Conservation (phyloP, 139 green algal genomes). For the Cymbomonas tetramitiformis region DNA sequence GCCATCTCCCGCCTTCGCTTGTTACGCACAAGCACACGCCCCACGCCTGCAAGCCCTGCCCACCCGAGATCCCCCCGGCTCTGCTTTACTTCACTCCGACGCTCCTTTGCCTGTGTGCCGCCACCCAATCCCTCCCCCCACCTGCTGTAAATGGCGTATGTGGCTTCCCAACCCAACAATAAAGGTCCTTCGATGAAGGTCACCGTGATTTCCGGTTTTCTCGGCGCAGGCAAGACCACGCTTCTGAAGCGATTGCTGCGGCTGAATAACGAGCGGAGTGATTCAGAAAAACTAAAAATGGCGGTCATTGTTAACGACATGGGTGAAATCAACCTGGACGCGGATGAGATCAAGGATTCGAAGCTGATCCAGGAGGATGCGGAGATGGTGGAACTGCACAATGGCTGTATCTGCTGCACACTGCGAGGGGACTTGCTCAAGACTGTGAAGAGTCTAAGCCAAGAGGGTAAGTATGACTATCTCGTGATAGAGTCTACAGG, state of each 20-base stretch:
- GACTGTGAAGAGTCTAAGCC: constrained; percentile 2
- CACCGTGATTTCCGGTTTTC: constrained; percentile 91
- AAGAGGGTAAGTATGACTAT: constrained; percentile 44
- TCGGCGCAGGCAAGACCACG: constrained; percentile 68
- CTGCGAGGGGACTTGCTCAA: constrained; percentile 30
- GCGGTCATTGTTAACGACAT: constrained; percentile 59
- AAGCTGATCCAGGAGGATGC: constrained; percentile 39
- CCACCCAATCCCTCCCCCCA: too few species aligned
- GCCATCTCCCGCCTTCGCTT: too few species aligned
- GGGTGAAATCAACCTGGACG: constrained; percentile 91
- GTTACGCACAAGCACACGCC: too few species aligned
- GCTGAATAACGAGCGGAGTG: constrained; percentile 20
- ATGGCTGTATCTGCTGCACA: constrained; percentile 91
- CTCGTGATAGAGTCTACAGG: constrained; percentile 93
- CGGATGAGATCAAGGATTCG: constrained; percentile 17
- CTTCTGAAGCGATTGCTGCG: constrained; percentile 85
- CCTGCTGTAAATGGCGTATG: too few species aligned
- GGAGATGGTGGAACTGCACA: constrained; percentile 71
- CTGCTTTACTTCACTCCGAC: too few species aligned
- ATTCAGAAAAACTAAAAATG: too few species aligned
- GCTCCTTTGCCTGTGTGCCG: too few species aligned
- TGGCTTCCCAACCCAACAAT: too few species aligned
- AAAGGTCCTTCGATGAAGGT: too few species aligned
- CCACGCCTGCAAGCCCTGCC: too few species aligned
- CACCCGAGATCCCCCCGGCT: too few species aligned